Base-by-base conservation (phyloP, 116 monocot species). In the Papilionanthe hybrid region DNA sequence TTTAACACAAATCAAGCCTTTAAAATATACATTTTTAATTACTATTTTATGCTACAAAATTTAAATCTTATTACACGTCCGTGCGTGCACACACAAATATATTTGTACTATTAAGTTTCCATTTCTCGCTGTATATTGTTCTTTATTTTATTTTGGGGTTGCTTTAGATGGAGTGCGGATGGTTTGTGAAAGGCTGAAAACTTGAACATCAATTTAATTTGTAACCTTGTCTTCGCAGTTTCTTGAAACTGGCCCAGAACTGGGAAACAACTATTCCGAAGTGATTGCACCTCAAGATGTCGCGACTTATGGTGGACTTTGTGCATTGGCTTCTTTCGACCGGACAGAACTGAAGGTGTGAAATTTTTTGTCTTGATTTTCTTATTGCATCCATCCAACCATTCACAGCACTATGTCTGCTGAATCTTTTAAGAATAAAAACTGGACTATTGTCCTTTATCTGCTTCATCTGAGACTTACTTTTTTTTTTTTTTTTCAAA, bases 271-370 rank as follows among this genome's bases (percentile, higher is more conserved):
- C 75, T 98, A 91, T 79, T 78, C 87, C 73, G 93, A 98, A 79
- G 90, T 93, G 44, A 92, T 96, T 72, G 91, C 93, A 67, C 87
- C 91, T 1, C 99, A 99, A 85, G 95, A 99, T 89, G 91, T 99
- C 66, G 99, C 90, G 69, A 89, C 87, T 42, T 99, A 99, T 88
- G 95, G 95, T 76, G 95, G 95, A 75, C 93, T 99, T 68, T 99
- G 99, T 89, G 95, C 99, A 27, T 86, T 96, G 66, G 94, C 94
- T 81, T 93, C 90, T 78, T 96, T 94, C 84, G 94, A 96, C 74
- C 84, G 96, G 63, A 83, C 92, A 27, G 96, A 96, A 42, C 82
- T 98, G 68, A 94, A 98, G 94, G 98, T 81, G 82, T 75, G 1
- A 63, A 13, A 48, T 45, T 5, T 69, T n/a, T 65, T 78, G 7